Percentiles rank a stretch among this genome's conserved stretches.
Conservation (phyloP, 208 protist genomes). For the Crithidia fasciculata region DNA sequence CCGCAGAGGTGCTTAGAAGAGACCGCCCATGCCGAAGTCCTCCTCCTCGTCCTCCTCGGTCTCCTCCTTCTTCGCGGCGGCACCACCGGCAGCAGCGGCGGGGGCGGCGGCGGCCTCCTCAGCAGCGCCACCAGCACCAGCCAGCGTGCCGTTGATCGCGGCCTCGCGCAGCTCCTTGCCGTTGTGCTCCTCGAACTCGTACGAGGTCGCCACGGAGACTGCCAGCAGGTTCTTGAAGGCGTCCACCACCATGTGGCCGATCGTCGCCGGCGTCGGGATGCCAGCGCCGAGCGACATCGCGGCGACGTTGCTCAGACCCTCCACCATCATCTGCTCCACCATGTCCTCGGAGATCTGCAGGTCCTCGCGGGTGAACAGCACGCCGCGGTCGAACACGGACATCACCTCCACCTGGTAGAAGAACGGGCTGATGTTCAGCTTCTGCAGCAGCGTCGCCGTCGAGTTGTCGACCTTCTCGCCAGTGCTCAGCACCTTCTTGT, state of each 20-base stretch:
- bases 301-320: constrained; percentile 93
- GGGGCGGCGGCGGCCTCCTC: constrained; percentile 48
- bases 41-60: constrained; percentile 84
- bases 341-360: constrained; percentile 95
- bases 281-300: constrained; percentile 95
- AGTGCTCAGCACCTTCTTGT: constrained; percentile 95
- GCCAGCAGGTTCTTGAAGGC: constrained; percentile 98
- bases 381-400: constrained; percentile 96
- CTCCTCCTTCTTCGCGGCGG: constrained; percentile 62
- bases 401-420: constrained; percentile 95
- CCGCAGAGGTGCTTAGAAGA: constrained; percentile 60
- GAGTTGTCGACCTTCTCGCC: constrained; percentile 98
- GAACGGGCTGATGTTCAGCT: constrained; percentile 99
- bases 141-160: constrained; percentile 84
- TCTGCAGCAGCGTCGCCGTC: constrained; percentile 97
- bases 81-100: constrained; percentile 45
- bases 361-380: constrained; percentile 93
- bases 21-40: constrained; percentile 84
- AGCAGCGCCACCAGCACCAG: constrained; percentile 74
- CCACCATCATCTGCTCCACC: constrained; percentile 88
- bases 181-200: constrained; percentile 91
- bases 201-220: constrained; percentile 93
- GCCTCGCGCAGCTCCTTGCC: constrained; percentile 90
- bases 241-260: constrained; percentile 96
- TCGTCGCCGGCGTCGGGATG: constrained; percentile 94